Conservation (phyloP, 345 rosid species). For the Gossypium anomalum region DNA sequence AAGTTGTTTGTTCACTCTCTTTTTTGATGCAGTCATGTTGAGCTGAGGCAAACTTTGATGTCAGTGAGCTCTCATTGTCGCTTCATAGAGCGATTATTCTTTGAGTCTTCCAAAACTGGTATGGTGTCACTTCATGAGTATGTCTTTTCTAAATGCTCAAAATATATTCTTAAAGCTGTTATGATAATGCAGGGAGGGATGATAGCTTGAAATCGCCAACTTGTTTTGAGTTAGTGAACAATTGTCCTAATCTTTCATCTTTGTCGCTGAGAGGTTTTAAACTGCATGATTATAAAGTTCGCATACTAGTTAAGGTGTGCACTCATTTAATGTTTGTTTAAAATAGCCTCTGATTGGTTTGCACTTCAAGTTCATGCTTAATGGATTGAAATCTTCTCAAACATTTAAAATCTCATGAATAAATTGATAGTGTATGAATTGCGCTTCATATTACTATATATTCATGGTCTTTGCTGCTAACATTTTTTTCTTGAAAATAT, state of each 20-base stretch:
- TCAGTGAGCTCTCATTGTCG: slow-evolving; percentile 57
- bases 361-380: slow-evolving; percentile 1
- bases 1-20: neutral
- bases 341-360: neutral
- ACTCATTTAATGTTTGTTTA: neutral
- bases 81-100: slow-evolving; percentile 66
- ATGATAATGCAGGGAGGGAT: slow-evolving; percentile 48
- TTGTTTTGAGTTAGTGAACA: slow-evolving; percentile 62
- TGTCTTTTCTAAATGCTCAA: slow-evolving; percentile 16
- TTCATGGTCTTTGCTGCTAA: neutral
- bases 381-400: neutral
- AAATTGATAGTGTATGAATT: neutral
- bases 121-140: slow-evolving; percentile 13
- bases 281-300: slow-evolving; percentile 55
- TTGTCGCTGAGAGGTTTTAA: slow-evolving; percentile 81
- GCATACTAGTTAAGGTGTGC: slow-evolving; percentile 61
- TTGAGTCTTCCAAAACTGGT: slow-evolving; percentile 70
- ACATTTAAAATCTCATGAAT: neutral
- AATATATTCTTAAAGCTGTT: slow-evolving; percentile 20
- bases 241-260: slow-evolving; percentile 61
- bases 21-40: slow-evolving; percentile 47
- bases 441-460: neutral
- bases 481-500: neutral
- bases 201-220: slow-evolving; percentile 54
- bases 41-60: slow-evolving; percentile 55